Percentiles rank a stretch among this genome's conserved stretches.
phyloP scores from a whole-genome alignment of 768 basidiomycete genomes.

The Steccherinum ochraceum region DNA sequence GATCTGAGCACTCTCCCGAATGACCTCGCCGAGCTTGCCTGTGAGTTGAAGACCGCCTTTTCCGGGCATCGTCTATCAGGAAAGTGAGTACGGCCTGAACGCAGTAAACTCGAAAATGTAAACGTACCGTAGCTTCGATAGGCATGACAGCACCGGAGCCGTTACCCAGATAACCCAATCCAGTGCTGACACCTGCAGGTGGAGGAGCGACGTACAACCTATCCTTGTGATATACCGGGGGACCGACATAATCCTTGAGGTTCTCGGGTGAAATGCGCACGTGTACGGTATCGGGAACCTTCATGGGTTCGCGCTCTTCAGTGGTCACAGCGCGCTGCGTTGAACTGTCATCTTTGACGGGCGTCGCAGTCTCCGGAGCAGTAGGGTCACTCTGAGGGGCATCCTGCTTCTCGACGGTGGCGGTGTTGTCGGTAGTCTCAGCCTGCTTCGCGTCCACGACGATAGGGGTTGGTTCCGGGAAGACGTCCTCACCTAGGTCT shows the following conservation, averaged over 20 bases:
- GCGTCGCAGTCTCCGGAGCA: constrained; percentile 19
- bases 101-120: not conserved
- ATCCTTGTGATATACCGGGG: constrained; percentile 93
- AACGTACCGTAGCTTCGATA: constrained; percentile 82
- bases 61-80: constrained; percentile 83
- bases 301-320: constrained; percentile 69
- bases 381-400: constrained; percentile 35
- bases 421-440: constrained; percentile 13
- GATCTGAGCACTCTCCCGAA: constrained; percentile 94
- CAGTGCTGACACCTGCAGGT: constrained; percentile 91
- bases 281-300: constrained; percentile 72
- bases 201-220: constrained; percentile 76
- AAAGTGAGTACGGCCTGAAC: not conserved
- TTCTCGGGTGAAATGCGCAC: constrained; percentile 82
- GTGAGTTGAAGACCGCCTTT: constrained; percentile 90
- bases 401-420: constrained; percentile 47
- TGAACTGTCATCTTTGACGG: constrained; percentile 19
- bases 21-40: constrained; percentile 97
- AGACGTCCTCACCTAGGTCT: constrained; percentile 80
- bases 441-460: constrained; percentile 12
- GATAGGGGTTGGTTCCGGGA: constrained; percentile 63
- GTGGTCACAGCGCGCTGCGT: constrained; percentile 64
- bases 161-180: constrained; percentile 93
- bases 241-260: constrained; percentile 94
- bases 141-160: constrained; percentile 97